Conservation (phyloP, 257 asterid genomes). For the Dorcoceras hygrometricum region DNA sequence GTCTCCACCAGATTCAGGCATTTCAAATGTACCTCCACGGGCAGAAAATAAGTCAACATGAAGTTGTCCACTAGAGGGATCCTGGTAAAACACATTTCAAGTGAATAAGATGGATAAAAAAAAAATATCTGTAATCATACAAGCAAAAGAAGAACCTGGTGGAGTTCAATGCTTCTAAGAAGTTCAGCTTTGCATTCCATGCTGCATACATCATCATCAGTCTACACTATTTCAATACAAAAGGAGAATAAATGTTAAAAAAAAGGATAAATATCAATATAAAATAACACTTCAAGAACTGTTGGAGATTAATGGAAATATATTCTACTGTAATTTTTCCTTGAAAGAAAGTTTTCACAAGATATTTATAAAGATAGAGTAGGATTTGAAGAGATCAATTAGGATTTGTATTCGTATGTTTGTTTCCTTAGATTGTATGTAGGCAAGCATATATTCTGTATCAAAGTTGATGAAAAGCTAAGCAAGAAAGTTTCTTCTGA, state of each 20-base stretch:
- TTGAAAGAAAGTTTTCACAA: no score
- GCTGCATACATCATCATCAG: slow-evolving; percentile 86
- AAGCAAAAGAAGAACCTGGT: slow-evolving; percentile 42
- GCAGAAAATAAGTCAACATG: slow-evolving; percentile 34
- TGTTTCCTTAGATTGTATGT: no score
- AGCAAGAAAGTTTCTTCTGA: no score
- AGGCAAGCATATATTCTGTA: no score
- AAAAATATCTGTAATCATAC: slow-evolving; percentile 12
- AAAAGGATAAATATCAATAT: slow-evolving; percentile 11
- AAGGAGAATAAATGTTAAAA: slow-evolving; percentile 16
- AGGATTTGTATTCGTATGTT: no score
- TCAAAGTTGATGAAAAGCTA: no score
- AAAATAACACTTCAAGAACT: slow-evolving; percentile 12
- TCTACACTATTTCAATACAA: slow-evolving; percentile 39
- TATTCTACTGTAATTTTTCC: no score
- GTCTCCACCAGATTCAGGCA: slow-evolving; percentile 68
- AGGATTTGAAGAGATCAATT: no score
- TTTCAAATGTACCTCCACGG: slow-evolving; percentile 40
- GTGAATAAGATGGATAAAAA: slow-evolving; percentile 12
- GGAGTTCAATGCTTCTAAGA: slow-evolving; percentile 43
- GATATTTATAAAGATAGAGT: no score
- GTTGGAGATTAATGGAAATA: no score
- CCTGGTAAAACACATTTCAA: slow-evolving; percentile 38
- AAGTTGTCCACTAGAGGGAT: slow-evolving; percentile 27
- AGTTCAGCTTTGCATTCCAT: slow-evolving; percentile 72